These are phyloP conservation scores for Herpetomonas muscarum DNA, from an alignment of 208 protist species.

Conservation along the genomic window DNA sequence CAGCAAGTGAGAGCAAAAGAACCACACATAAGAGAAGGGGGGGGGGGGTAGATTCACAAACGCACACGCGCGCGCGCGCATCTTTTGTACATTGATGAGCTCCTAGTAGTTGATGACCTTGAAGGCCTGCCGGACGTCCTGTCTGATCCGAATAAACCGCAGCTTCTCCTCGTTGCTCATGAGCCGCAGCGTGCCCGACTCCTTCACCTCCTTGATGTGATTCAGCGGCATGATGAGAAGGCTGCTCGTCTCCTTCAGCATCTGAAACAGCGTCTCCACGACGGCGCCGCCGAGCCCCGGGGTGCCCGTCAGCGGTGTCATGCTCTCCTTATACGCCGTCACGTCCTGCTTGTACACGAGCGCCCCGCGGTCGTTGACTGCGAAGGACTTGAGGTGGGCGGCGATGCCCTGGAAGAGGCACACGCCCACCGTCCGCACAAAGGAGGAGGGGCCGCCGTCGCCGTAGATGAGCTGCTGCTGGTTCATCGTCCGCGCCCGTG, in stretches of 20 bases:
- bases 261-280: slow-evolving; percentile 74
- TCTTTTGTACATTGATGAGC: too few species aligned
- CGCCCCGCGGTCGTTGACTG: slow-evolving; percentile 64
- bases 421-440: slow-evolving; percentile 81
- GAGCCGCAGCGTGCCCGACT: slow-evolving; percentile 65
- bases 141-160: slow-evolving; percentile 69
- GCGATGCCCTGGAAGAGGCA: slow-evolving; percentile 80
- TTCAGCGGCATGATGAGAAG: slow-evolving; percentile 78
- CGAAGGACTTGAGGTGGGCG: slow-evolving; percentile 67
- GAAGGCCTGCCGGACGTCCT: slow-evolving; percentile 64
- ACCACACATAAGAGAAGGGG: slow-evolving; percentile 1
- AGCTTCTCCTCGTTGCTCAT: slow-evolving; percentile 77
- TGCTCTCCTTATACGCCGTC: slow-evolving; percentile 81
- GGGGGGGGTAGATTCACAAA: neutral
- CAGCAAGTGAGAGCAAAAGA: neutral
- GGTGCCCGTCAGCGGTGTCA: slow-evolving; percentile 61
- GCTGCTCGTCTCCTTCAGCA: slow-evolving; percentile 82
- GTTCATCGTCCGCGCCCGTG: slow-evolving; percentile 72
- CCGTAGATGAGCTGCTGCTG: slow-evolving; percentile 81
- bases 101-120: slow-evolving; percentile 45
- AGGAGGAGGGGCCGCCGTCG: slow-evolving; percentile 73
- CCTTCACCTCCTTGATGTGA: slow-evolving; percentile 81
- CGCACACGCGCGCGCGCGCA: too few species aligned
- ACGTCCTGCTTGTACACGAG: slow-evolving; percentile 89
- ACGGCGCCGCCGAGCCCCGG: slow-evolving; percentile 77